Conservation (phyloP, 306 rosid genomes). For the Castanopsis chinensis region DNA sequence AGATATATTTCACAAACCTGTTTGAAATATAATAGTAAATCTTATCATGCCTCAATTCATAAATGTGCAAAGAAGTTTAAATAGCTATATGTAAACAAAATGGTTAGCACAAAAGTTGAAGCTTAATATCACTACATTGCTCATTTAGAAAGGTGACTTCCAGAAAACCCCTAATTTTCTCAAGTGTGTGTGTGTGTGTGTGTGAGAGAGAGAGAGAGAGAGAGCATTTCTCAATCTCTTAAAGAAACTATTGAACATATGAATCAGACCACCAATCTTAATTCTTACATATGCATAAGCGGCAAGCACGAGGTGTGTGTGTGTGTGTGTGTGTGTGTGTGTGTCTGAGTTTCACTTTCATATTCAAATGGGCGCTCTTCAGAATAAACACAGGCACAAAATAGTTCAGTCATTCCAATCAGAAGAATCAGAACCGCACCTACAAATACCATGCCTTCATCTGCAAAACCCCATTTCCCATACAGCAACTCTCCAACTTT, state of each 20-base stretch:
- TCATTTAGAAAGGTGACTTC: neutral
- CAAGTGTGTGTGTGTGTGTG: neutral
- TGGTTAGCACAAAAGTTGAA: neutral
- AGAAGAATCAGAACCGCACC: slow-evolving; percentile 39
- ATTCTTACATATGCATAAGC: neutral
- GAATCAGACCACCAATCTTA: slow-evolving; percentile 14
- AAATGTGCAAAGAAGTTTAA: neutral
- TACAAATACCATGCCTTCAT: slow-evolving; percentile 14
- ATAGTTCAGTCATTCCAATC: slow-evolving; percentile 18
- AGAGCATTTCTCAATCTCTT: neutral
- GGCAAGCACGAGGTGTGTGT: neutral
- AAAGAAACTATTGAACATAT: slow-evolving; percentile 6
- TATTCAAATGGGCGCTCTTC: neutral
- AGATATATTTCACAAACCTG: slow-evolving; percentile 3
- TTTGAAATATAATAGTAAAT: neutral
- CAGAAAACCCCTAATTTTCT: neutral
- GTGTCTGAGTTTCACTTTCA: neutral
- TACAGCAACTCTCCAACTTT: neutral
- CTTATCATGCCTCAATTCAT: neutral
- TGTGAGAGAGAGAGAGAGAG: neutral
- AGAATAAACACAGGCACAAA: neutral
- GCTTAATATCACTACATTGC: slow-evolving; percentile 15
- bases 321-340: no score
- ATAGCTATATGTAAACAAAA: neutral
- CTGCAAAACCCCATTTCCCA: slow-evolving; percentile 31